Evolutionary conservation across 495 filamentous ascomycete species (phyloP).

Genomic region (Penicillium diatomitis): DNA sequence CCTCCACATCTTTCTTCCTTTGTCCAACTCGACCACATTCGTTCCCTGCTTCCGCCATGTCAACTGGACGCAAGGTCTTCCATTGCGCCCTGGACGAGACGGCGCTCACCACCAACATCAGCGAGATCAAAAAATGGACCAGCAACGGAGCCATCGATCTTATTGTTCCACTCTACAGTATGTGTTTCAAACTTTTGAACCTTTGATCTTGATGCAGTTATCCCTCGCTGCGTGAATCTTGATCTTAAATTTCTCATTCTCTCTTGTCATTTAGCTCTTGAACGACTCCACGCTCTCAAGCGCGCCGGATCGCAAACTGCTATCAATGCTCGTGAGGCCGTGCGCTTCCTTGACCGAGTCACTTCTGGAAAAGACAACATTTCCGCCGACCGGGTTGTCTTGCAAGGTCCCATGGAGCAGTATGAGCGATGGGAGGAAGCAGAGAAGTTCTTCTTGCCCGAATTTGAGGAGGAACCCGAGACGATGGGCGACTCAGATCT

Average conservation of each 20-base stretch:
- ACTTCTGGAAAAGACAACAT: conserved; percentile 46
- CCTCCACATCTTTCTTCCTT: not conserved
- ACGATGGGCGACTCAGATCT: conserved; percentile 10
- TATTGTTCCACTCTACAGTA: conserved; percentile 62
- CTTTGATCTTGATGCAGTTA: not conserved
- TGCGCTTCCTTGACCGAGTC: conserved; percentile 56
- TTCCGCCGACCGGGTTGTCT: conserved; percentile 35
- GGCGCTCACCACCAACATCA: conserved; percentile 59
- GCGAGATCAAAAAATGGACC: conserved; percentile 61
- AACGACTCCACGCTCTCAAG: conserved; percentile 48
- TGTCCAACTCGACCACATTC: conserved; percentile 1
- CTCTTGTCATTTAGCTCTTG: conserved; percentile 38
- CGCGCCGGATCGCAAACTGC: conserved; percentile 45
- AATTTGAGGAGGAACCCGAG: conserved; percentile 40
- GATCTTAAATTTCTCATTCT: conserved; percentile 9
- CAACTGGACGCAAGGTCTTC: conserved; percentile 52
- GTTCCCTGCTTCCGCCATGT: conserved; percentile 22
- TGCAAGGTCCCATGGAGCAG: conserved; percentile 51
- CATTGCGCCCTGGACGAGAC: conserved; percentile 71
- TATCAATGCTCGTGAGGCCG: conserved; percentile 54
- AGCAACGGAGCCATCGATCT: conserved; percentile 54
- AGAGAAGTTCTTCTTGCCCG: conserved; percentile 49
- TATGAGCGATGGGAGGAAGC: conserved; percentile 53
- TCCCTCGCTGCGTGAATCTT: conserved; percentile 1
- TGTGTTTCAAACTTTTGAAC: conserved; percentile 4